Percentiles rank a stretch among this genome's conserved stretches.
Conservation (phyloP, 371 early-diverging fungal species). For the Mucor indicus region DNA sequence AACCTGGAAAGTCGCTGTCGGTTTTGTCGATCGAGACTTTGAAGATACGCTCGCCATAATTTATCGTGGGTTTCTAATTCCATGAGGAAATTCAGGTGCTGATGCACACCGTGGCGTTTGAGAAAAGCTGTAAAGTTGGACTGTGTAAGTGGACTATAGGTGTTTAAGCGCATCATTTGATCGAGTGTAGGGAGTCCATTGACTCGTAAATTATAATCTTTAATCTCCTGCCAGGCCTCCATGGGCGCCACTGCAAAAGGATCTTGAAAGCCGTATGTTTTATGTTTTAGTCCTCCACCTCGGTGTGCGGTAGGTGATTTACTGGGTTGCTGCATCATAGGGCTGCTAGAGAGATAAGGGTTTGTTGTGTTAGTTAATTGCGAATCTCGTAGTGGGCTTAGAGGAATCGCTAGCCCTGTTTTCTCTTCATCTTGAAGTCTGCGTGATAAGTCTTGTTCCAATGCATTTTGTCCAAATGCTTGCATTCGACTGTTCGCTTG, state of each 20-base stretch:
- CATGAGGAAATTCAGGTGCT: constrained; percentile 42
- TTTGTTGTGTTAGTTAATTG: constrained; percentile 19
- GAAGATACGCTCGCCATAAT: constrained; percentile 41
- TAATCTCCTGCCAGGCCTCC: constrained; percentile 52
- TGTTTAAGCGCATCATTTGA: constrained; percentile 42
- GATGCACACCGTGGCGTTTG: constrained; percentile 32
- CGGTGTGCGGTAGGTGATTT: constrained; percentile 10
- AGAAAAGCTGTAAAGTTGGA: constrained; percentile 40
- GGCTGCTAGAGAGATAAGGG: constrained; percentile 23
- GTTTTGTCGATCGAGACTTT: constrained; percentile 27
- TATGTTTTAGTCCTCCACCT: constrained; percentile 25
- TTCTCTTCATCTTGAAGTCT: constrained; percentile 30
- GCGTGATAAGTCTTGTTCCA: constrained; percentile 38
- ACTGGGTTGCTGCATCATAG: constrained; percentile 16
- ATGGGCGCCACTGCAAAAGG: constrained; percentile 46
- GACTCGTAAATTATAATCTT: constrained; percentile 46
- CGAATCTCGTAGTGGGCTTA: constrained; percentile 15
- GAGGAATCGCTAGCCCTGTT: constrained; percentile 27
- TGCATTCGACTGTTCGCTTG: constrained; percentile 45
- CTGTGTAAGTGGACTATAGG: constrained; percentile 38
- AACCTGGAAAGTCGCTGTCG: constrained; percentile 36
- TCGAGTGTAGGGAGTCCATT: constrained; percentile 52
- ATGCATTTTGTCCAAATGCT: constrained; percentile 27
- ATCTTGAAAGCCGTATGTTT: constrained; percentile 38
- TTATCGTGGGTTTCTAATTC: constrained; percentile 48